phyloP scores from a whole-genome alignment of 768 basidiomycete genomes.

The Hygrocybe coccinea region DNA sequence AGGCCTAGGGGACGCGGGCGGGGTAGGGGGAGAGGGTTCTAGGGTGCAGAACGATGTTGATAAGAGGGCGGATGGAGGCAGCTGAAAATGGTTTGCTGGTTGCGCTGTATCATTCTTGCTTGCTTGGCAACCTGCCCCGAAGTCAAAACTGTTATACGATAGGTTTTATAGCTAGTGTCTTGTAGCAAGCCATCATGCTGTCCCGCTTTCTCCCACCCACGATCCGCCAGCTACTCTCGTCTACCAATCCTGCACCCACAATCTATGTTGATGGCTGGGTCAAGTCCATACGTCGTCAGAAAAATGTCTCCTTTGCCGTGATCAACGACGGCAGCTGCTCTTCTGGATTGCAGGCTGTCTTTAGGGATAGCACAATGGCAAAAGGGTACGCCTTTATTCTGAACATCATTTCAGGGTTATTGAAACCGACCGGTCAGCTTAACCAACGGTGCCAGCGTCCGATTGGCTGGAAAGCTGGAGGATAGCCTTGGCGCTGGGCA shows the following conservation, averaged over 20 bases:
- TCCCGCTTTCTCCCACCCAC: conserved; percentile 22
- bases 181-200: no score
- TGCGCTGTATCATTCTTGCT: neutral
- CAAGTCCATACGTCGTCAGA: conserved; percentile 79
- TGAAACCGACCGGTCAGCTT: conserved; percentile 21
- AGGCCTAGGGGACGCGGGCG: conserved; percentile 52
- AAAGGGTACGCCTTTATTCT: conserved; percentile 24
- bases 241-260: neutral
- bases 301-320: conserved; percentile 80
- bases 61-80: neutral
- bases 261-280: conserved; percentile 69
- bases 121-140: no score
- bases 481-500: conserved; percentile 43
- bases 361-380: conserved; percentile 38
- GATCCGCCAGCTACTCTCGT: conserved; percentile 28
- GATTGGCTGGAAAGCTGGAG: conserved; percentile 41
- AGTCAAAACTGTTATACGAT: no score
- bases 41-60: neutral
- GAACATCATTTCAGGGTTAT: neutral
- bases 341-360: conserved; percentile 73
- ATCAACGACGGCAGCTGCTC: conserved; percentile 75
- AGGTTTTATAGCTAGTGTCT: no score
- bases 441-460: conserved; percentile 40
- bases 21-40: conserved; percentile 45
- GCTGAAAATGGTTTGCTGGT: neutral